A percentile compares a stretch with the other conserved stretches of the same genome.
Evolutionary conservation across 331 rosid genomes (phyloP).

Genomic region (Cydonia oblonga): DNA sequence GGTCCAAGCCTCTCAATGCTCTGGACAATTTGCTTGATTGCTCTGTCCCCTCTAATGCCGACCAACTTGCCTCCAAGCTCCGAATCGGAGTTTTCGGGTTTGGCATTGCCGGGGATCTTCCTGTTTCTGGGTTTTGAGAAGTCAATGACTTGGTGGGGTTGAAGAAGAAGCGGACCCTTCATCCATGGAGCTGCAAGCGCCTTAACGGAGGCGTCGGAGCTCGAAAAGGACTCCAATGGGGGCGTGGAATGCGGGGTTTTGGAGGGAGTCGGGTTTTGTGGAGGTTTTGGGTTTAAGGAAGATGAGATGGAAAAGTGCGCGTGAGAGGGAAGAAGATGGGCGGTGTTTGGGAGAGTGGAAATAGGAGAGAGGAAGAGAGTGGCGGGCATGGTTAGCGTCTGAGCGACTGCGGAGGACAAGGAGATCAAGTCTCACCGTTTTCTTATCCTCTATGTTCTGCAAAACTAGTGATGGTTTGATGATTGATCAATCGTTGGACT

Average conservation of each 20-base stretch:
- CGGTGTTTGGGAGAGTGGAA: conserved; percentile 9
- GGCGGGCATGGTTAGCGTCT: conserved; percentile 9
- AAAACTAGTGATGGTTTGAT: neutral
- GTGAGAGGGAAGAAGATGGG: neutral
- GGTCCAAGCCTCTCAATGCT: conserved; percentile 41
- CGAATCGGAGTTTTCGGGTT: conserved; percentile 11
- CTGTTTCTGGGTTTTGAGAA: conserved; percentile 23
- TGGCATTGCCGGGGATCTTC: conserved; percentile 6
- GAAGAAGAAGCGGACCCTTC: conserved; percentile 55
- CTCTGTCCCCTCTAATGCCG: conserved; percentile 42
- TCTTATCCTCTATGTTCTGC: neutral
- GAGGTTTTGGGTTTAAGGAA: conserved; percentile 24
- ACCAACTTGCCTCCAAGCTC: conserved; percentile 27
- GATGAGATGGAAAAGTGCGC: conserved; percentile 23
- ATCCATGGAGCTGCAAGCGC: conserved; percentile 74
- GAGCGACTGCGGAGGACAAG: neutral
- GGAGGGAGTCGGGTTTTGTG: conserved; percentile 5
- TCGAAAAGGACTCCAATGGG: conserved; percentile 11
- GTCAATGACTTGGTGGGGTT: conserved; percentile 36
- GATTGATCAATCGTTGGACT: neutral
- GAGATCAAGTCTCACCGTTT: neutral
- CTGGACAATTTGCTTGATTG: conserved; percentile 34
- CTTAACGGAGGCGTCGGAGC: conserved; percentile 30
- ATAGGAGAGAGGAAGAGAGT: conserved; percentile 26
- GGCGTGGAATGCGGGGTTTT: conserved; percentile 1